Base-by-base conservation (phyloP, 2,329 filamentous ascomycete species). In the Fusarium goolgardi region DNA sequence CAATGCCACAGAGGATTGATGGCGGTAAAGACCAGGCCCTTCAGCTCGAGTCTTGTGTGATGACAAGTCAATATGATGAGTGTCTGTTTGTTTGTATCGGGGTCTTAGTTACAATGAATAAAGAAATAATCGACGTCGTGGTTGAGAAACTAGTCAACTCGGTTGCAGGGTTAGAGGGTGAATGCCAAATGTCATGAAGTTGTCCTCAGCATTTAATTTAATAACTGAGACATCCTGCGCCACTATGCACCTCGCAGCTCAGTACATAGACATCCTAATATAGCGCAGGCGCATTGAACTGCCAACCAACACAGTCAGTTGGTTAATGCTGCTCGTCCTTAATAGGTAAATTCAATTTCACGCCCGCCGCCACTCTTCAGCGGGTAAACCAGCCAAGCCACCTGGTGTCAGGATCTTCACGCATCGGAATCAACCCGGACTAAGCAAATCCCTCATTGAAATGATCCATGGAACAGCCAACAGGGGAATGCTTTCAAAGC, bases 311-410 rank as follows among this genome's bases (percentile, higher is more conserved):
- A 21, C 12, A 12, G 23, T 51, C 3, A n/a, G 34, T 20, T 27
- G 34, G 34, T 21, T 6, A 6, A 12, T 34, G 16, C 11, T 6
- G 4, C 18, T 16, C 6, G 16, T 16, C 32, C 18, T 27, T 50
- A 18, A 35, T 20, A 27, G 15, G 18, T 18, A 20, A 15, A 7
- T 13, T 21, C 27, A 27, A 27, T 21, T 54, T 39, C 18, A 44
- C 7, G 29, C 52, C 29, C 35, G 40, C 29, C 31, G 57, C 41
- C 34, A 59, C 41, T 59, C 52, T 53, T 21, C 31, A 46, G 35
- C 41, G 32, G 45, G 29, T 63, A 47, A 18, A 34, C 31, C 11
- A 31, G 40, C 58, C 27, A 63, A 63, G 35, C 25, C 40, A 43
- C 21, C 21, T 31, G 39, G 53, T 59, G 41, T 54, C 60, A 65